Evolutionary conservation across 495 filamentous ascomycete species (phyloP), one percentile per base, ranked within the genome.

Genomic region (Penicillium dipodomyicola): DNA sequence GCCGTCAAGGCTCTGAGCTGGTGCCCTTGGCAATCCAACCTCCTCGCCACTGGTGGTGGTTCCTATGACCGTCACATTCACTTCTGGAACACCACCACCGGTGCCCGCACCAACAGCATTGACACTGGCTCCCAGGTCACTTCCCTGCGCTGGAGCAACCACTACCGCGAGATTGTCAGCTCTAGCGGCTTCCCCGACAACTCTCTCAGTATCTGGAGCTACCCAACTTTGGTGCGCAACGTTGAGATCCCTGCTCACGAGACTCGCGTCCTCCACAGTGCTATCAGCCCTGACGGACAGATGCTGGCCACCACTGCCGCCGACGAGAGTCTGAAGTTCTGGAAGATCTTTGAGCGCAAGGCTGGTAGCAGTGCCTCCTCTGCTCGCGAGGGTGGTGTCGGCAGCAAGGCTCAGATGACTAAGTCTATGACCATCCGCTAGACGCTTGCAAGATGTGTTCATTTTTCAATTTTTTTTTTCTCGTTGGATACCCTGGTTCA

Each of bases 281-380:
- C 87, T 65, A 80, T 99, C 52, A 96, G 91, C 72, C 95, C 94
- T 2, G 95, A 97, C 67, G 95, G 94, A 32, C 92, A 97, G 78
- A 96, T 96, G 80, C 84, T 99, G 17, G 94, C 95, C 45, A 97
- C 94, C 23, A 92, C 94, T 40, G 90, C 92, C 54, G 91, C 92
- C 17, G 94, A 99, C 67, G 94, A 99, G 82, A 91, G 85, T 68
- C 80, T 99, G 70, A 99, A 99, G 74, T 99, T 99, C 82, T 99
- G 94, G 94, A 98, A 97, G 85, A 76, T 97, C 60, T 98, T 98
- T 63, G 94, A 98, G 82, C 96, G 95, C 84, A 96, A 96, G 81
- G 74, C 91, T 22, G 93, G 91, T 29, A 79, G 78, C 42, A 77
- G 72, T 52, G 80, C 79, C 46, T 71, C 81, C 2, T 76, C 83